phyloP scores from a whole-genome alignment of 495 filamentous ascomycete genomes.

The Baudoinia panamericana region DNA sequence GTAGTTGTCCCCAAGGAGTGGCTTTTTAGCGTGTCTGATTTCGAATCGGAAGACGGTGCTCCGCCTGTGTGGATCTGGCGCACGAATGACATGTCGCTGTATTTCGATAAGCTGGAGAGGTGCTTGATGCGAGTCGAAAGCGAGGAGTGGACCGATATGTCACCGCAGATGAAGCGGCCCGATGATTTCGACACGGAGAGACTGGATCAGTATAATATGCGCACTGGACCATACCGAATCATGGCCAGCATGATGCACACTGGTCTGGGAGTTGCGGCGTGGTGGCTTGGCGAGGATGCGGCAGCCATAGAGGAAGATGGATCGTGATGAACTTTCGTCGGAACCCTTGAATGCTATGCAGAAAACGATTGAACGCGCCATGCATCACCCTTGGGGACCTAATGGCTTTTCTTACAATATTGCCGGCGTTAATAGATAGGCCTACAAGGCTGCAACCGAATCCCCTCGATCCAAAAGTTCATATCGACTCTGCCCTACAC shows the following conservation, averaged over 20 bases:
- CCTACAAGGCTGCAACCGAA: no score
- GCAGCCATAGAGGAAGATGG: constrained; percentile 1
- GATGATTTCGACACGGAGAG: constrained; percentile 5
- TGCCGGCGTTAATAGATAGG: no score
- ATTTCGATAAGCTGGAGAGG: constrained; percentile 76
- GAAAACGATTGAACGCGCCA: no score
- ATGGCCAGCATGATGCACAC: constrained; percentile 14
- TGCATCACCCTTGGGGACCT: no score
- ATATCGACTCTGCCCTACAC: no score
- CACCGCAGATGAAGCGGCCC: constrained; percentile 40
- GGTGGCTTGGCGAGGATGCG: constrained; percentile 17
- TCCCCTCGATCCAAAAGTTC: no score
- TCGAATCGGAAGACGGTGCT: constrained; percentile 49
- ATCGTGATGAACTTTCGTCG: no score
- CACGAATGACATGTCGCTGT: constrained; percentile 48
- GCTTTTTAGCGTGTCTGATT: constrained; percentile 5
- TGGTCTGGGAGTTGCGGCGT: constrained; percentile 18
- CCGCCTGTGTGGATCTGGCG: constrained; percentile 66
- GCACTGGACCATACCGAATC: constrained; percentile 7
- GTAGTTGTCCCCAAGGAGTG: constrained; percentile 52
- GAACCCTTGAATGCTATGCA: no score
- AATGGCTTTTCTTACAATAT: no score
- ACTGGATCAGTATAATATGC: neutral
- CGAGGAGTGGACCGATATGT: constrained; percentile 81
- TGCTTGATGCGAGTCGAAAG: constrained; percentile 71